Conservation (phyloP, 2,329 filamentous ascomycete genomes). For the Aureobasidium subglaciale region DNA sequence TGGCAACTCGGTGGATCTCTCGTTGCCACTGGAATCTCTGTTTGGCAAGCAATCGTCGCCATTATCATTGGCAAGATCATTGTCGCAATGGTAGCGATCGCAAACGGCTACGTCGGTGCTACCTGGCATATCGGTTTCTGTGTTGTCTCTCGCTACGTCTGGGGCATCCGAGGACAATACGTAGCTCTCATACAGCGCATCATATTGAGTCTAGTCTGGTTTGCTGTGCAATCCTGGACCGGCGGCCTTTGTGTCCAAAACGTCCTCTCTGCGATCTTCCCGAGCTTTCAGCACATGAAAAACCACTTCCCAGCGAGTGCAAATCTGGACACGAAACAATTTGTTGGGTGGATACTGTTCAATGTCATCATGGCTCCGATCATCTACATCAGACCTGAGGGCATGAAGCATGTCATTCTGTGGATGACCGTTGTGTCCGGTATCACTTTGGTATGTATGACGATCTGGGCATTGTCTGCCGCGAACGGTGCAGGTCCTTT, state of each 20-base stretch:
- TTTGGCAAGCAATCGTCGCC: constrained; percentile 37
- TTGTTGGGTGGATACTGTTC: constrained; percentile 40
- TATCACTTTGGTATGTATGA: constrained; percentile 35
- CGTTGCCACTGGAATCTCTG: constrained; percentile 32
- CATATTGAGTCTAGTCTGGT: constrained; percentile 50
- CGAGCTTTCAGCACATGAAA: constrained; percentile 45
- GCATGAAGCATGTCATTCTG: constrained; percentile 34
- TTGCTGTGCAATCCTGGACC: constrained; percentile 49
- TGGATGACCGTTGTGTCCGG: constrained; percentile 42
- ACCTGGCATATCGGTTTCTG: constrained; percentile 49
- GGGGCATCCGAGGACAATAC: constrained; percentile 51
- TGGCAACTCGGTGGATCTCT: constrained; percentile 33
- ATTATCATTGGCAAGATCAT: constrained; percentile 41
- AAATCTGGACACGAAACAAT: constrained; percentile 40
- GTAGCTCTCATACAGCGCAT: constrained; percentile 47
- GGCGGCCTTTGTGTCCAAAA: constrained; percentile 48
- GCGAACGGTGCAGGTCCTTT: constrained; percentile 45
- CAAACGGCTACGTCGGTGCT: constrained; percentile 45
- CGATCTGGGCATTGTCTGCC: constrained; percentile 32
- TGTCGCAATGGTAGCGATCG: constrained; percentile 53
- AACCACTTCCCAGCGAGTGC: constrained; percentile 44
- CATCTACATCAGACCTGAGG: constrained; percentile 38
- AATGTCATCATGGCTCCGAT: constrained; percentile 40
- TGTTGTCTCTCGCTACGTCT: constrained; percentile 47
- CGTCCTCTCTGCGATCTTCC: constrained; percentile 51